Evolutionary conservation across 768 basidiomycete genomes (phyloP).

Genomic region (Pulveroboletus sp.): DNA sequence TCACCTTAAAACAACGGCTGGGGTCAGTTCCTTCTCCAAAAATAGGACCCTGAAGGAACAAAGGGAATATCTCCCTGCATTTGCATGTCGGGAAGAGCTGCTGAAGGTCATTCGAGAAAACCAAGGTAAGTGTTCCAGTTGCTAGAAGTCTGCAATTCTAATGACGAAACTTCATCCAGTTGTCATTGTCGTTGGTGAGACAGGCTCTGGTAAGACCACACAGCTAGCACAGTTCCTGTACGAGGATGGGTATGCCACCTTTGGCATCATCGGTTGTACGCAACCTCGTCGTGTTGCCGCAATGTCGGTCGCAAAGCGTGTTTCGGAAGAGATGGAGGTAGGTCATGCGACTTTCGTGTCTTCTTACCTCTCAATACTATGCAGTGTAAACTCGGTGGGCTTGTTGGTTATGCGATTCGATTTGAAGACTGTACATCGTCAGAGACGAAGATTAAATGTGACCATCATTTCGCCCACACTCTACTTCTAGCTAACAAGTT

Average conservation of each 20-base stretch:
- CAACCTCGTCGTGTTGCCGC: constrained; percentile 98
- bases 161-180: constrained; percentile 43
- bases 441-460: constrained; percentile 96
- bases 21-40: constrained; percentile 77
- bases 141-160: not conserved
- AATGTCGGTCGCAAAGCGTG: constrained; percentile 99
- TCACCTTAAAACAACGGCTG: constrained; percentile 77
- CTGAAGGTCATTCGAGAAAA: constrained; percentile 87
- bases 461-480: constrained; percentile 21
- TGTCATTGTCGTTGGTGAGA: constrained; percentile 95
- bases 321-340: constrained; percentile 99
- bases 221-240: constrained; percentile 94
- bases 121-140: constrained; percentile 59
- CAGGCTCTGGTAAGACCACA: constrained; percentile 99
- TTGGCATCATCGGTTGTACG: constrained; percentile 93
- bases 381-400: constrained; percentile 82
- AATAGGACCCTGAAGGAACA: constrained; percentile 88
- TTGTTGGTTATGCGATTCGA: constrained; percentile 96
- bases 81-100: constrained; percentile 92
- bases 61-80: constrained; percentile 93
- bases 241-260: constrained; percentile 90
- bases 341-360: constrained; percentile 17
- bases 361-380: constrained; percentile 3
- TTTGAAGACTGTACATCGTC: constrained; percentile 96
- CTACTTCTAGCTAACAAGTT: not conserved